phyloP scores from a whole-genome alignment of 2,329 filamentous ascomycete species.

The Fusarium odoratissimum region DNA sequence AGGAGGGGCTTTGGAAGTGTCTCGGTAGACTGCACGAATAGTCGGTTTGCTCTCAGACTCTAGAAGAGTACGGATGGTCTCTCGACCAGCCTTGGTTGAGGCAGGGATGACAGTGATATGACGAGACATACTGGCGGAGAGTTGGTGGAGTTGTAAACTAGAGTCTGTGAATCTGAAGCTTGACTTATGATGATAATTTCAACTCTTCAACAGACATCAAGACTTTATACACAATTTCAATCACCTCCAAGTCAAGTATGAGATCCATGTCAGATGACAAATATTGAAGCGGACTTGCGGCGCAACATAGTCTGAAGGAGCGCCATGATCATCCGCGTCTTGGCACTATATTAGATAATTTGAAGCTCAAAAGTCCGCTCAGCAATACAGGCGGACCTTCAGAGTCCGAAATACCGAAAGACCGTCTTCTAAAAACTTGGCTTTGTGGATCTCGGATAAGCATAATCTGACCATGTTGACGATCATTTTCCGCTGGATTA shows the following conservation, averaged over 20 bases:
- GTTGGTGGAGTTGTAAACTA: background rate
- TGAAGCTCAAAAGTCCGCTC: slow-evolving; percentile 6
- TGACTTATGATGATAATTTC: background rate
- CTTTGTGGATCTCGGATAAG: slow-evolving; percentile 23
- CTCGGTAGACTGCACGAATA: slow-evolving; percentile 48
- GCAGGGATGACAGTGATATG: slow-evolving; percentile 50
- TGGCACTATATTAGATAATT: background rate
- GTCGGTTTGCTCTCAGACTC: slow-evolving; percentile 27
- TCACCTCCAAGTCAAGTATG: background rate
- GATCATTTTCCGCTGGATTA: background rate
- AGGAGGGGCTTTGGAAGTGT: slow-evolving; percentile 44
- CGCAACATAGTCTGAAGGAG: background rate
- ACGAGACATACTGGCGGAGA: slow-evolving; percentile 39
- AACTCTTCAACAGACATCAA: background rate
- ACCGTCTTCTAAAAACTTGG: background rate
- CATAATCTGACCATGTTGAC: background rate
- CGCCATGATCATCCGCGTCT: background rate
- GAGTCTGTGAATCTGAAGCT: background rate
- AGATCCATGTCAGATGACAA: background rate
- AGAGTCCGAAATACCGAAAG: slow-evolving; percentile 20
- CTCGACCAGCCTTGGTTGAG: slow-evolving; percentile 48
- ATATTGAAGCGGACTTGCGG: background rate
- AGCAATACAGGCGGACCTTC: background rate
- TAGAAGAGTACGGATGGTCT: slow-evolving; percentile 46
- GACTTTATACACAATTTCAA: background rate